Conservation (phyloP, 2,329 filamentous ascomycete species). For the Sordariomycetes sp. region DNA sequence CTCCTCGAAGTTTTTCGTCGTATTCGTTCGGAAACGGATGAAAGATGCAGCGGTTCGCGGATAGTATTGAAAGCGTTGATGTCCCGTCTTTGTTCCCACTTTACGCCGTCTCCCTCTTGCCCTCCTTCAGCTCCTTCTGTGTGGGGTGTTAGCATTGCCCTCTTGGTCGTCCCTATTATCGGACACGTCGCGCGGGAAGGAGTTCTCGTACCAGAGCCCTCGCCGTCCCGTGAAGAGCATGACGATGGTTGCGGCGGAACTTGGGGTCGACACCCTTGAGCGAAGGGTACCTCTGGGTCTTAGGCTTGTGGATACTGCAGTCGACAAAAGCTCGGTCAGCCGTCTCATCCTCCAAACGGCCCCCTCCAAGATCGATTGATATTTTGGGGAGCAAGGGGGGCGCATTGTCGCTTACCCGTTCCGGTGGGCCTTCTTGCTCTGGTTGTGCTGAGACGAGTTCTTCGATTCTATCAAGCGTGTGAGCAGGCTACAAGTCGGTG, state of each 20-base stretch:
- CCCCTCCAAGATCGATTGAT: neutral
- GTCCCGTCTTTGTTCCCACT: conserved; percentile 12
- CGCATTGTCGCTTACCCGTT: conserved; percentile 61
- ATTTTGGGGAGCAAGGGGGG: neutral
- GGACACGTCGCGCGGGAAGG: neutral
- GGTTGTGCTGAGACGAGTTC: conserved; percentile 99
- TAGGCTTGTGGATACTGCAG: conserved; percentile 97
- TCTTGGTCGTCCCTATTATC: neutral
- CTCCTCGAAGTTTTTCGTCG: neutral
- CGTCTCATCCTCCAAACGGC: neutral
- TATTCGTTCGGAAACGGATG: neutral
- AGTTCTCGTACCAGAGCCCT: conserved; percentile 75
- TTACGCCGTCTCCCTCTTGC: conserved; percentile 82
- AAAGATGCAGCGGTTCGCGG: neutral
- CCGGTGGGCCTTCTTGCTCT: conserved; percentile 96
- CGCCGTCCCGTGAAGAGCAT: conserved; percentile 98
- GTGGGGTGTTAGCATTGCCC: conserved; percentile 19
- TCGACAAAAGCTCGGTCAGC: neutral
- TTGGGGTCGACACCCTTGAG: conserved; percentile 98
- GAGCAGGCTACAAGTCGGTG: neutral
- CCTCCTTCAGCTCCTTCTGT: conserved; percentile 96
- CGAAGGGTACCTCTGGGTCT: conserved; percentile 97
- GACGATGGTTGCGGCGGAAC: conserved; percentile 99
- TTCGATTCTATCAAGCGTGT: conserved; percentile 67
- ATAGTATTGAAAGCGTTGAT: neutral